Evolutionary conservation across 345 rosid species (phyloP).

Genomic region (Viola odorata): DNA sequence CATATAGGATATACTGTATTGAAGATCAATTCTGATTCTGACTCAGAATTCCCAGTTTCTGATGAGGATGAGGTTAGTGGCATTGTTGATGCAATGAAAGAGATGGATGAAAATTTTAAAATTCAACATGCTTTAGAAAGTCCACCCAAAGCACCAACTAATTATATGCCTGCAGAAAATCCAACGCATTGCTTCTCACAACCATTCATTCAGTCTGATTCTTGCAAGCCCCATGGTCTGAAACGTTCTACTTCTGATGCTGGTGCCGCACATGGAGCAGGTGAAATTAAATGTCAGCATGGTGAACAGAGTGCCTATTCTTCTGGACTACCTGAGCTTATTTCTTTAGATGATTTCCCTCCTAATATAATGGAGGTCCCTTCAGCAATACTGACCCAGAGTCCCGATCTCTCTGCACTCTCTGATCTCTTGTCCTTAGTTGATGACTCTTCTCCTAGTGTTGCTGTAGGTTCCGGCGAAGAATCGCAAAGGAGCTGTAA

Average conservation of each 20-base stretch:
- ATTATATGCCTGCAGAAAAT: constrained; percentile 6
- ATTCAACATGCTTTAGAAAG: constrained; percentile 20
- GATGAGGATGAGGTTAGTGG: constrained; percentile 32
- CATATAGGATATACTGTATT: constrained; percentile 17
- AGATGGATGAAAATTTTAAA: constrained; percentile 26
- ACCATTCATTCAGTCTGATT: constrained; percentile 7
- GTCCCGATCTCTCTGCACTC: constrained; percentile 20
- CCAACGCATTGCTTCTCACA: not conserved
- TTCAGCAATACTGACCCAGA: constrained; percentile 13
- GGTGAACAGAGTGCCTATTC: constrained; percentile 14
- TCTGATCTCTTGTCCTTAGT: constrained; percentile 38
- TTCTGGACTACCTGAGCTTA: constrained; percentile 24
- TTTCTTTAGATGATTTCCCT: constrained; percentile 32
- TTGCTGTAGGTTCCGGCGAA: constrained; percentile 17
- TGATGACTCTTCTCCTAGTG: constrained; percentile 32
- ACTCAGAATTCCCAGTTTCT: constrained; percentile 16
- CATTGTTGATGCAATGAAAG: constrained; percentile 10
- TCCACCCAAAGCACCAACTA: constrained; percentile 13
- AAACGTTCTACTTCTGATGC: constrained; percentile 15
- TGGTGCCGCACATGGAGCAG: not conserved
- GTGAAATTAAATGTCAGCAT: constrained; percentile 20
- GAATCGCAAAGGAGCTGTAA: constrained; percentile 24
- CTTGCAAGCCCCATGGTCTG: not conserved
- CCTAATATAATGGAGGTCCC: constrained; percentile 10
- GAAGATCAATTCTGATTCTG: constrained; percentile 20